phyloP scores from a whole-genome alignment of 1,139 yeast species.

The Keqinozyma sinolaborantium region DNA sequence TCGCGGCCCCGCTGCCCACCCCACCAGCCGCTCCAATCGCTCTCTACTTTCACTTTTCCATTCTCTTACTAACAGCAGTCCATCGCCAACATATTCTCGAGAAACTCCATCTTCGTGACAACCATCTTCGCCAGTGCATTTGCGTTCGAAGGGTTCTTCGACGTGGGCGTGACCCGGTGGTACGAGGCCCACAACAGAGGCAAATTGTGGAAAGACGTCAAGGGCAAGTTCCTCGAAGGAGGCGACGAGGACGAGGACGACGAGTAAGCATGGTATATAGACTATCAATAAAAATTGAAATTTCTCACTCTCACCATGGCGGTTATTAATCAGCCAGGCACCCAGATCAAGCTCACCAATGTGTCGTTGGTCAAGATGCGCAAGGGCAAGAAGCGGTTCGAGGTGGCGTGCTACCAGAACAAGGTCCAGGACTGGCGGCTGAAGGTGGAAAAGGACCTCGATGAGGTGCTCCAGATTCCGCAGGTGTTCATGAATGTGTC shows the following conservation, averaged over 20 bases:
- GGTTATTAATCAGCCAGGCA: conserved; percentile 78
- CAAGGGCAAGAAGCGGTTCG: conserved; percentile 87
- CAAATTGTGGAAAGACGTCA: conserved; percentile 96
- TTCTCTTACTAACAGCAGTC: conserved; percentile 13
- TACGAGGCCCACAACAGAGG: conserved; percentile 90
- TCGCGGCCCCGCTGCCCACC: too few species aligned
- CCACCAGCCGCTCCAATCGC: too few species aligned
- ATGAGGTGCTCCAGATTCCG: conserved; percentile 94
- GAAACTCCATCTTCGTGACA: conserved; percentile 90
- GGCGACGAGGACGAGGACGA: conserved; percentile 62
- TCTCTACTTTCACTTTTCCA: too few species aligned
- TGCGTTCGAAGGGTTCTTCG: conserved; percentile 84
- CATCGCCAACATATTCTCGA: conserved; percentile 64
- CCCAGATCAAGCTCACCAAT: conserved; percentile 86
- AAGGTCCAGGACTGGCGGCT: conserved; percentile 94
- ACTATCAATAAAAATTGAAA: not conserved
- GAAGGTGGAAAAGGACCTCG: conserved; percentile 87
- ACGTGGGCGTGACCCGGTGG: conserved; percentile 72
- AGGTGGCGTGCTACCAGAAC: conserved; percentile 94
- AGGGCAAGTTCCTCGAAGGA: conserved; percentile 56
- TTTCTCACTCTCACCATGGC: conserved; percentile 32
- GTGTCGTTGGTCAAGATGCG: conserved; percentile 90
- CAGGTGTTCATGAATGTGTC: conserved; percentile 91
- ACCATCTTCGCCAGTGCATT: conserved; percentile 84
- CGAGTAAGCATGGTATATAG: conserved; percentile 13